phyloP scores from a whole-genome alignment of 2,329 filamentous ascomycete genomes.

The Fusarium sp. region DNA sequence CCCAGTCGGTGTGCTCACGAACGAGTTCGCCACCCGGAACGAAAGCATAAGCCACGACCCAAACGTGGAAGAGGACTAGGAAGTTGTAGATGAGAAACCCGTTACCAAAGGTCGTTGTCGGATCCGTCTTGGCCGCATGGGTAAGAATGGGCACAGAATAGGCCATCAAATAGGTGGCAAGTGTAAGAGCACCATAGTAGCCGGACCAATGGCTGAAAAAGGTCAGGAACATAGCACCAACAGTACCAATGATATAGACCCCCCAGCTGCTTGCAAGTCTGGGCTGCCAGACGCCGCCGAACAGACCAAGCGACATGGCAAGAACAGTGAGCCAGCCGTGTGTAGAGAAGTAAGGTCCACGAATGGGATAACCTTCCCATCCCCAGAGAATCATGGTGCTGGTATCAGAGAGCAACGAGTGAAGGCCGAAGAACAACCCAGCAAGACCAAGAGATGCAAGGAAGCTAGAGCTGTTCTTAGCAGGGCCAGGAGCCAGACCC shows the following conservation, averaged over 20 bases:
- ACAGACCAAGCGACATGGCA: conserved; percentile 84
- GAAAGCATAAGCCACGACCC: conserved; percentile 98
- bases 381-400: conserved; percentile 99
- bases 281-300: conserved; percentile 80
- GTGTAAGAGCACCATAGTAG: conserved; percentile 82
- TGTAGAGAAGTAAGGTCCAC: conserved; percentile 87
- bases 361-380: conserved; percentile 94
- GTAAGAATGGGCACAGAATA: conserved; percentile 79
- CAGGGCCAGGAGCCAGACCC: conserved; percentile 48
- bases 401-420: conserved; percentile 93
- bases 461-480: conserved; percentile 71
- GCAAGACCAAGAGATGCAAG: conserved; percentile 82
- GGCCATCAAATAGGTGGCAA: conserved; percentile 85
- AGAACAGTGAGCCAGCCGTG: conserved; percentile 89
- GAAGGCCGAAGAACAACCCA: conserved; percentile 87
- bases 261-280: conserved; percentile 80
- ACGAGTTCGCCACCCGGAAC: conserved; percentile 94
- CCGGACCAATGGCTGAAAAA: conserved; percentile 85
- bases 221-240: conserved; percentile 83
- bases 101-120: conserved; percentile 84
- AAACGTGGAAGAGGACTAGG: conserved; percentile 95
- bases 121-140: conserved; percentile 80
- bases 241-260: conserved; percentile 79
- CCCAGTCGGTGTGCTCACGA: conserved; percentile 94
- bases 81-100: conserved; percentile 94